Evolutionary conservation across 1,284 basidiomycete species (phyloP).

Genomic region (Leccinum pachyderme): DNA sequence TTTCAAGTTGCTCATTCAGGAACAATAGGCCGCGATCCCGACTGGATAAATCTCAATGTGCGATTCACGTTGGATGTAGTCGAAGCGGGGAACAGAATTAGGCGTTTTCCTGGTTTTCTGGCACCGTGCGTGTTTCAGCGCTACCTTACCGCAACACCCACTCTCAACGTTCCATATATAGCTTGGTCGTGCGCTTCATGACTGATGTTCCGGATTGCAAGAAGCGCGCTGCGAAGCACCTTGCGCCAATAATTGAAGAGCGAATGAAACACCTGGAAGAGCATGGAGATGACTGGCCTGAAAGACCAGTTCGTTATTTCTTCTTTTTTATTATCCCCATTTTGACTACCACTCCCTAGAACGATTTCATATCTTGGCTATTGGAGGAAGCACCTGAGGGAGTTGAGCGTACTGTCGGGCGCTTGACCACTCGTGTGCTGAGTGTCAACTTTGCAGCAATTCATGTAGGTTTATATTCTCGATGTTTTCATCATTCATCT

Average conservation of each 20-base stretch:
- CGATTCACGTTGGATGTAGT: slow-evolving; percentile 35
- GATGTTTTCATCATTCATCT: background rate
- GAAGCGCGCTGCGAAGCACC: slow-evolving; percentile 23
- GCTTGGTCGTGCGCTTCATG: background rate
- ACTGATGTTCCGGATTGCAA: background rate
- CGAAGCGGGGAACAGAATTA: slow-evolving; percentile 27
- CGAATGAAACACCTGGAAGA: slow-evolving; percentile 31
- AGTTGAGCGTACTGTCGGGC: slow-evolving; percentile 27
- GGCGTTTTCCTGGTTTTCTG: slow-evolving; percentile 37
- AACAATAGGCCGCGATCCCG: slow-evolving; percentile 38
- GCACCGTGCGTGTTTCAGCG: slow-evolving; percentile 35
- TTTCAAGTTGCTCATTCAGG: background rate
- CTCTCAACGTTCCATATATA: background rate
- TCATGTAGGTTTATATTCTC: slow-evolving; percentile 19
- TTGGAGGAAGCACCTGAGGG: slow-evolving; percentile 36
- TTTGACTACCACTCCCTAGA: background rate
- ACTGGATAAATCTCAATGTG: slow-evolving; percentile 36
- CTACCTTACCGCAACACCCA: background rate
- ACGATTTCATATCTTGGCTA: slow-evolving; percentile 40
- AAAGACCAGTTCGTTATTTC: slow-evolving; percentile 34
- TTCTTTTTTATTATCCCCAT: slow-evolving; percentile 13
- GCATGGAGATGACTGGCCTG: slow-evolving; percentile 37
- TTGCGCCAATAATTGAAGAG: slow-evolving; percentile 38
- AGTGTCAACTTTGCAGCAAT: slow-evolving; percentile 40
- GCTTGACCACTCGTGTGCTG: slow-evolving; percentile 35